Evolutionary conservation across 208 protist genomes (phyloP).

Genomic region (Jaenimonas drosophilae): DNA sequence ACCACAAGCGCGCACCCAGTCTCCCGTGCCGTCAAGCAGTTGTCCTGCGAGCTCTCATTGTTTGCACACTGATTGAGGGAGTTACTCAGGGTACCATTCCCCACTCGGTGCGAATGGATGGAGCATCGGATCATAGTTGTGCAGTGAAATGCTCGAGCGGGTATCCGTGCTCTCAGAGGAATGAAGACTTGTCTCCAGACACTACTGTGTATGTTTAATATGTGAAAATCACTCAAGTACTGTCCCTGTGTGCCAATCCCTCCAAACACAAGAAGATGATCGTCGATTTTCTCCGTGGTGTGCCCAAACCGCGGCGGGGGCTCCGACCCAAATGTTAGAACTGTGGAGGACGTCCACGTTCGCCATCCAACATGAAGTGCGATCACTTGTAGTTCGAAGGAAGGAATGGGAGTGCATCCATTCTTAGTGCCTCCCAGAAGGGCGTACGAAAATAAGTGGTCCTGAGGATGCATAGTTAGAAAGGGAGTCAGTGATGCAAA

Average conservation of each 20-base stretch:
- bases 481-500: no score
- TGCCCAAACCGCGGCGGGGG: constrained; percentile 64
- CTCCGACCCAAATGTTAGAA: constrained; percentile 47
- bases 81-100: not conserved
- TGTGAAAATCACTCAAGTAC: constrained; percentile 54
- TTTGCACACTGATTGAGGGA: not conserved
- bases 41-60: not conserved
- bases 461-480: no score
- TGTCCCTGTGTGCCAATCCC: constrained; percentile 22
- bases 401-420: constrained; percentile 34
- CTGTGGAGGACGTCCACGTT: constrained; percentile 7
- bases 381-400: constrained; percentile 40
- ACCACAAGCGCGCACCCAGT: constrained; percentile 23
- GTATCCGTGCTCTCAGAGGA: no score
- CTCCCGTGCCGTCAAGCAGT: not conserved
- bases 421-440: constrained; percentile 64
- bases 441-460: constrained; percentile 19
- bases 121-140: constrained; percentile 7
- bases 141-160: constrained; percentile 48
- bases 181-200: constrained; percentile 78
- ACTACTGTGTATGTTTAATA: constrained; percentile 39
- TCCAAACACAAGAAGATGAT: constrained; percentile 56
- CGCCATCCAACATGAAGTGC: constrained; percentile 15
- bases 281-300: constrained; percentile 23
- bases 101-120: not conserved